Evolutionary conservation across 495 filamentous ascomycete species (phyloP).

Genomic region (Lasiosphaeris hirsuta): DNA sequence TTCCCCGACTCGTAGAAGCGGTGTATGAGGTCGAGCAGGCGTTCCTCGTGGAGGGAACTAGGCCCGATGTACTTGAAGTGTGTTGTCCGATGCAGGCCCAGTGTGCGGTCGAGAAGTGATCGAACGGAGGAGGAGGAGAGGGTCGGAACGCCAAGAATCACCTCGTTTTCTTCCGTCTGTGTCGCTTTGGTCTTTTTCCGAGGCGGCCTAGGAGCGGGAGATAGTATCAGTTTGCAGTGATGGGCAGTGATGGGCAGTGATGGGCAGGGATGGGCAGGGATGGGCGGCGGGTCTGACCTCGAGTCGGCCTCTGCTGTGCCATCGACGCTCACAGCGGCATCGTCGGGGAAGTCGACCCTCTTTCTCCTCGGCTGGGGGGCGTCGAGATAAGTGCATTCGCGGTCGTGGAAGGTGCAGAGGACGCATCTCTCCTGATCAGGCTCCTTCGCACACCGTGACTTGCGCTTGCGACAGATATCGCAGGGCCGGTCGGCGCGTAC

Average conservation of each 20-base stretch:
- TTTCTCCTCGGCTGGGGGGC: constrained; percentile 57
- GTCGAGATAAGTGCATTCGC: constrained; percentile 48
- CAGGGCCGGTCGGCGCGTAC: constrained; percentile 27
- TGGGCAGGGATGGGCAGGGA: neutral
- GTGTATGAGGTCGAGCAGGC: constrained; percentile 47
- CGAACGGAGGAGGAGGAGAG: constrained; percentile 12
- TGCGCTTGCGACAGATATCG: constrained; percentile 75
- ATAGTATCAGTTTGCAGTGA: neutral
- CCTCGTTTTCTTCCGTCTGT: constrained; percentile 12
- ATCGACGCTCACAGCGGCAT: constrained; percentile 5
- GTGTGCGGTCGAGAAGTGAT: constrained; percentile 40
- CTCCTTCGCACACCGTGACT: constrained; percentile 76
- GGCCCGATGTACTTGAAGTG: constrained; percentile 43
- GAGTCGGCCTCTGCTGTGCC: constrained; percentile 5
- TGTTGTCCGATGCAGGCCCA: constrained; percentile 41
- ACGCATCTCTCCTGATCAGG: constrained; percentile 43
- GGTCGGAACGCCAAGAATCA: neutral
- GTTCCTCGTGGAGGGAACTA: constrained; percentile 51
- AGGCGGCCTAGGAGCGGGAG: constrained; percentile 5
- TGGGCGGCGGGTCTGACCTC: neutral
- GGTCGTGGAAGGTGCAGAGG: constrained; percentile 46
- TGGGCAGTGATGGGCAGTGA: neutral
- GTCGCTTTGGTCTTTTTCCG: constrained; percentile 18
- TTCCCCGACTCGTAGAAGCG: constrained; percentile 32
- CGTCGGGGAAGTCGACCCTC: constrained; percentile 14